Conservation (phyloP, 306 rosid species). For the Medicago lupulina region DNA sequence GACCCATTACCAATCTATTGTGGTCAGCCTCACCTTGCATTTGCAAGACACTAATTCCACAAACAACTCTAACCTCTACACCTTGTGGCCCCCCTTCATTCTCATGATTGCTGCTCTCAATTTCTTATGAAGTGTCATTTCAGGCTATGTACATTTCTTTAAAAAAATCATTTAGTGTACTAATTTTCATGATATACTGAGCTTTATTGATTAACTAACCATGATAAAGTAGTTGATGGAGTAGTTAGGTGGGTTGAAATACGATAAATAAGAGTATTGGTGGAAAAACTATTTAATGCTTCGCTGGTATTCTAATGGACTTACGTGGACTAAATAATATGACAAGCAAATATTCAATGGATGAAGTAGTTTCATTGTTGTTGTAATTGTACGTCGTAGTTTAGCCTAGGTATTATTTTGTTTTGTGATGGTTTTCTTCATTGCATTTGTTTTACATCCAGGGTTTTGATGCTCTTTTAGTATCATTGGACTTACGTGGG, state of each 20-base stretch:
- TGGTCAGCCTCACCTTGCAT: conserved; percentile 8
- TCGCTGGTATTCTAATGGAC: neutral
- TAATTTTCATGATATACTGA: neutral
- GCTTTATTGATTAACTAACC: neutral
- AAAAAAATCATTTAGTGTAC: neutral
- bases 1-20: neutral
- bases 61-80: neutral
- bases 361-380: neutral
- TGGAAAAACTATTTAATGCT: neutral
- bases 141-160: neutral
- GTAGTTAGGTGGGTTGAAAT: neutral
- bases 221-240: neutral
- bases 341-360: neutral
- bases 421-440: conserved; percentile 30
- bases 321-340: too few species aligned
- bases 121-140: neutral
- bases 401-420: conserved; percentile 17
- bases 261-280: neutral
- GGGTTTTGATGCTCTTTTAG: conserved; percentile 77
- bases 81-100: neutral
- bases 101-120: conserved; percentile 7
- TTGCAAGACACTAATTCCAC: neutral
- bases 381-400: neutral
- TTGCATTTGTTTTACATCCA: conserved; percentile 44
- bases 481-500: conserved; percentile 76